Percentiles rank a stretch among this genome's conserved stretches.
phyloP scores from a whole-genome alignment of 2,329 filamentous ascomycete species.

The Pseudocercospora musae region DNA sequence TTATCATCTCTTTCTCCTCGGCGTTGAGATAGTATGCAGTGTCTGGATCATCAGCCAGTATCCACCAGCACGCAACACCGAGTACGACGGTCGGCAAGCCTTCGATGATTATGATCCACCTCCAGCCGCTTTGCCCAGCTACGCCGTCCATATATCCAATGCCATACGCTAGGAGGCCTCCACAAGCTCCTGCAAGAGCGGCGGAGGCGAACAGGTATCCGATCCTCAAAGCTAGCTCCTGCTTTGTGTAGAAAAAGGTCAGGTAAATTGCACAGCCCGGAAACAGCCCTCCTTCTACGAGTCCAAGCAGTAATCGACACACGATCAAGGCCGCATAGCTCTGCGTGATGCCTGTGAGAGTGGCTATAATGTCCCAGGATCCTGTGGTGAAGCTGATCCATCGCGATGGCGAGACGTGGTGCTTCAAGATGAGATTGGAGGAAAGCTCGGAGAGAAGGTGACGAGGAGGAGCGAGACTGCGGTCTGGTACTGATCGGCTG shows the following conservation, averaged over 20 bases:
- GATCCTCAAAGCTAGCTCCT: constrained; percentile 68
- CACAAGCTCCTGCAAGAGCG: constrained; percentile 68
- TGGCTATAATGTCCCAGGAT: constrained; percentile 62
- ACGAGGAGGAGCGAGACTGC: constrained; percentile 46
- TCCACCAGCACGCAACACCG: constrained; percentile 42
- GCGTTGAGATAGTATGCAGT: constrained; percentile 59
- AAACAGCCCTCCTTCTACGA: constrained; percentile 67
- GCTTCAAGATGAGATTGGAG: constrained; percentile 48
- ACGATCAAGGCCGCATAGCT: constrained; percentile 65
- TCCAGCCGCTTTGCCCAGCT: constrained; percentile 63
- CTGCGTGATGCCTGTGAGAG: constrained; percentile 64
- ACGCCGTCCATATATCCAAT: constrained; percentile 71
- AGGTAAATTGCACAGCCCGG: constrained; percentile 67
- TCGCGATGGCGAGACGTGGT: constrained; percentile 42
- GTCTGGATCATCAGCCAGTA: constrained; percentile 63
- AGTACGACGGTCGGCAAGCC: constrained; percentile 49
- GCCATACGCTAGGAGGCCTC: constrained; percentile 69
- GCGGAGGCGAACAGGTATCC: constrained; percentile 70
- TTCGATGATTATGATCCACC: constrained; percentile 66
- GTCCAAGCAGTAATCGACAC: constrained; percentile 65
- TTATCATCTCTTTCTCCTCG: constrained; percentile 59
- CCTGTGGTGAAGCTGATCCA: constrained; percentile 57
- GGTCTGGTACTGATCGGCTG: constrained; percentile 64
- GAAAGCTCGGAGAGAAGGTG: constrained; percentile 45
- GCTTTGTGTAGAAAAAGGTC: constrained; percentile 73